Evolutionary conservation across 2,329 filamentous ascomycete species (phyloP).

Genomic region (Botrytis squamosa): DNA sequence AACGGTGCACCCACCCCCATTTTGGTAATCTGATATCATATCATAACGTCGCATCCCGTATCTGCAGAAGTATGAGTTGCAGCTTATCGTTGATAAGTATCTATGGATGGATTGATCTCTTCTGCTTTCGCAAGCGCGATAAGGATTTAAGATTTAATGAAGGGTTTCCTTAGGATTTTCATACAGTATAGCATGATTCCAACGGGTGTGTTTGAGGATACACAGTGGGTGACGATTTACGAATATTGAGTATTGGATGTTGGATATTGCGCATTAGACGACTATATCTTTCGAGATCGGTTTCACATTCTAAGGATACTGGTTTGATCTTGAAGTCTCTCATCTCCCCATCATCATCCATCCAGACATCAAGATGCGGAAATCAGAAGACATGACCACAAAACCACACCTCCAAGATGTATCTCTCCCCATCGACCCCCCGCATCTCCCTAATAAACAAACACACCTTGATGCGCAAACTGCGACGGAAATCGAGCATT

Average conservation of each 20-base stretch:
- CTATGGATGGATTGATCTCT: not conserved
- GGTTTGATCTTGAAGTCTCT: not conserved
- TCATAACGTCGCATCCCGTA: not conserved
- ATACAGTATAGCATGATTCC: not conserved
- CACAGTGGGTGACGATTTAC: not conserved
- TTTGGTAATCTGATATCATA: constrained; percentile 6
- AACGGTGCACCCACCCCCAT: not conserved
- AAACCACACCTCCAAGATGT: not conserved
- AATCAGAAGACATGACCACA: not conserved
- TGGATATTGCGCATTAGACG: not conserved
- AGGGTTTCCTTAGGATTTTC: not conserved
- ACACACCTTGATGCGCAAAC: not conserved
- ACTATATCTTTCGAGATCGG: not conserved
- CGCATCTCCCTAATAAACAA: not conserved
- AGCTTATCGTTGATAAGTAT: not conserved
- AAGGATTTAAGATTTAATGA: not conserved
- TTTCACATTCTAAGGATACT: not conserved
- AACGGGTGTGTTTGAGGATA: not conserved
- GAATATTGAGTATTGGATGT: not conserved
- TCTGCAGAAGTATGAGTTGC: not conserved
- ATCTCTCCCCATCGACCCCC: not conserved
- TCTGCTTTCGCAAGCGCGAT: not conserved
- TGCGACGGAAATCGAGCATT: constrained; percentile 30
- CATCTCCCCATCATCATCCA: not conserved
- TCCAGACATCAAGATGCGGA: not conserved